Base-by-base conservation (phyloP, 148 eudicot species). In the Cornus kousa region DNA sequence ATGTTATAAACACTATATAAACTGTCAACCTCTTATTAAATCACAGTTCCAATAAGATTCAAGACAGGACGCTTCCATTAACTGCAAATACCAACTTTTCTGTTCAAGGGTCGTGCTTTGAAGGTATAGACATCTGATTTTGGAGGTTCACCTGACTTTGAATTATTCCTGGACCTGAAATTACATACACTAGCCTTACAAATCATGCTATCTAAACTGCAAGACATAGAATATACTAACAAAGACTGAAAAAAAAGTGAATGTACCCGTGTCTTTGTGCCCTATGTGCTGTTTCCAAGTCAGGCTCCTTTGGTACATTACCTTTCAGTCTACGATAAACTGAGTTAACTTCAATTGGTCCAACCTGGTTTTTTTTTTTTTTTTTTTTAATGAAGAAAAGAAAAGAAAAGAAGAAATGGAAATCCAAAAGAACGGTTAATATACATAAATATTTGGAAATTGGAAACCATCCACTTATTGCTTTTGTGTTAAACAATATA, bases 241-340 rank as follows among this genome's bases (percentile, higher is more conserved):
- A 22, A 9, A n/a, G 48, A 46, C 20, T 40, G 31, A 7, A 68
- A 40, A 71, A 79, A 71, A 75, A 71, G 80, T 64, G 59, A 68
- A 78, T 22, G 9, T 67, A 95, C 98, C 94, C 87, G 8, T 84
- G 87, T 55, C 82, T 85, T 82, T 88, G 88, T 55, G 97, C 96
- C 85, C 97, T 88, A 37, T 81, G 83, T 70, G 89, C 87, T 33
- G 98, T 93, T 89, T 86, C 89, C 80, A 93, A 80, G 67, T 80
- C 80, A 70, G 97, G 97, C 78, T 88, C 94, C 83, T 67, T 91
- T 39, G 98, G 96, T 80, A 89, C 76, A 78, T 94, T 91, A 73
- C 82, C 86, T 79, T 95, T 91, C 50, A 68, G 59, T 74, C 81
- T 89, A 50, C 81, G 59, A 80, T 48, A 80, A 24, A 68, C 33